Percentiles rank a stretch among this genome's conserved stretches.
Evolutionary conservation across 257 asterid genomes (phyloP).

Genomic region (Gentiana straminea): DNA sequence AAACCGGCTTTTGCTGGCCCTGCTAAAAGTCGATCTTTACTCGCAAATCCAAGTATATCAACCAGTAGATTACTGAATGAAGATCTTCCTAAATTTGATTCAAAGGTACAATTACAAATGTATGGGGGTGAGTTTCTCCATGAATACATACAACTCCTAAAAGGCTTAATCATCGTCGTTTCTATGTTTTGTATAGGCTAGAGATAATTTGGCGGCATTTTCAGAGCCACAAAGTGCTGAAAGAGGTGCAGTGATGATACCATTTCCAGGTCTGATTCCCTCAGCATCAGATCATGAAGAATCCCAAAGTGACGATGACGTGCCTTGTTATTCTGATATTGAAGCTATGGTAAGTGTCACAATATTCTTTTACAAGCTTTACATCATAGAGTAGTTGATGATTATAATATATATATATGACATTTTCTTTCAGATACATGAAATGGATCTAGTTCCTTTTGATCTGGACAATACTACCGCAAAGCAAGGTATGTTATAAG

Average conservation of each 20-base stretch:
- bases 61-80: slow-evolving; percentile 27
- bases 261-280: slow-evolving; percentile 25
- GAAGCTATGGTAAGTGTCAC: slow-evolving; percentile 79
- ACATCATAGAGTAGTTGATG: neutral
- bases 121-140: slow-evolving; percentile 7
- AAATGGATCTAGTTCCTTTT: slow-evolving; percentile 81
- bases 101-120: slow-evolving; percentile 23
- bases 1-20: slow-evolving; percentile 29
- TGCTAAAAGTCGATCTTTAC: slow-evolving; percentile 25
- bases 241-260: slow-evolving; percentile 27
- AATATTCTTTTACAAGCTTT: slow-evolving; percentile 7
- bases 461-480: slow-evolving; percentile 41
- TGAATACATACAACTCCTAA: slow-evolving; percentile 1
- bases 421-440: slow-evolving; percentile 62
- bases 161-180: slow-evolving; percentile 9
- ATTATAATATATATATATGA: slow-evolving; percentile 13
- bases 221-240: slow-evolving; percentile 29
- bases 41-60: slow-evolving; percentile 24
- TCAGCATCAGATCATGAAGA: slow-evolving; percentile 55
- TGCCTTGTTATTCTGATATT: slow-evolving; percentile 87
- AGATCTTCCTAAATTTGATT: slow-evolving; percentile 32
- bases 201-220: slow-evolving; percentile 26
- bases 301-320: slow-evolving; percentile 62
- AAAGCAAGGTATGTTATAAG: slow-evolving; percentile 41
- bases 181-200: slow-evolving; percentile 31